A percentile compares a stretch with the other conserved stretches of the same genome.
Conservation (phyloP, 2,329 filamentous ascomycete species). For the Daldinia sp. region DNA sequence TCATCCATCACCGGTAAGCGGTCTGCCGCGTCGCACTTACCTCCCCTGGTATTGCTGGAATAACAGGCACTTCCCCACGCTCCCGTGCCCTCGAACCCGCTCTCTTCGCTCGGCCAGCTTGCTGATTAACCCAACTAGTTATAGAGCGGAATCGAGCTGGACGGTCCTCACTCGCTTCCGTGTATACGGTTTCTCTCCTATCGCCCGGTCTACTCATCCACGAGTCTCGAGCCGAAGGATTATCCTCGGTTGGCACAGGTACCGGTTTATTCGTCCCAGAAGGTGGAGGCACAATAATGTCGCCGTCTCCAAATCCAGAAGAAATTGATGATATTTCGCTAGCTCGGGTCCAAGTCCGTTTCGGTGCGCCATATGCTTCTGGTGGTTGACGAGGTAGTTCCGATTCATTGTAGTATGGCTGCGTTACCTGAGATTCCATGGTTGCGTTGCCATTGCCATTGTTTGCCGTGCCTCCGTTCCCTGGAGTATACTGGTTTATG, state of each 20-base stretch:
- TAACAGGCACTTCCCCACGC: constrained; percentile 41
- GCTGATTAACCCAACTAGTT: constrained; percentile 71
- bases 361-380: constrained; percentile 48
- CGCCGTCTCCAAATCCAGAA: constrained; percentile 70
- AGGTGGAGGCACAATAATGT: constrained; percentile 58
- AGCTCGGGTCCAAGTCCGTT: constrained; percentile 50
- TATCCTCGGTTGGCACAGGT: constrained; percentile 21
- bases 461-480: constrained; percentile 42
- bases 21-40: constrained; percentile 37
- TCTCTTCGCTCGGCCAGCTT: constrained; percentile 62
- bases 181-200: constrained; percentile 61
- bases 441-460: constrained; percentile 42
- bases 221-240: constrained; percentile 45
- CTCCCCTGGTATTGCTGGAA: constrained; percentile 41
- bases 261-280: constrained; percentile 35
- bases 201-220: constrained; percentile 47
- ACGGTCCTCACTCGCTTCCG: constrained; percentile 61
- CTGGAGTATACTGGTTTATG: constrained; percentile 40
- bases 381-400: constrained; percentile 50
- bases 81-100: constrained; percentile 52
- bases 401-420: constrained; percentile 52
- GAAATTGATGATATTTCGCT: constrained; percentile 68
- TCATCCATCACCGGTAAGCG: constrained; percentile 35
- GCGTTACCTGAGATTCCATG: constrained; percentile 49
- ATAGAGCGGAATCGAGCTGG: constrained; percentile 66